Evolutionary conservation across 345 rosid species (phyloP), one percentile per base, ranked within the genome.

Genomic region (Pistacia integerrima): DNA sequence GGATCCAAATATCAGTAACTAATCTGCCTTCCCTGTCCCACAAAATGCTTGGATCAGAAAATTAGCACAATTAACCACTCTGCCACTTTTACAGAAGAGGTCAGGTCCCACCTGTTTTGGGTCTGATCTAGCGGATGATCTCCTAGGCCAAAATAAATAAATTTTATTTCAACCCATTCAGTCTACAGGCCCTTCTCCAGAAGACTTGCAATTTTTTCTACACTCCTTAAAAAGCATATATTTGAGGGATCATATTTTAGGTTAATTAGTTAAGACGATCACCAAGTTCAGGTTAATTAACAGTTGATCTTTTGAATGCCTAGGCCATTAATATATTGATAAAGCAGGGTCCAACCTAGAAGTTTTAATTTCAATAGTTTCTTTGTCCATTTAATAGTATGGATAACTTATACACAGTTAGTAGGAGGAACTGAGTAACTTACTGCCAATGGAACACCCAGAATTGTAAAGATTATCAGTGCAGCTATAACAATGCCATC

Each of bases 391-490:
- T 18, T 17, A 48, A 5, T 28, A 57, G 48, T 48, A 58, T 20
- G 12, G 38, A 78, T 11, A 70, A 62, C 11, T 46, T 57, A 57
- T 10, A 69, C 22, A 57, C 22, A 33, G 59, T 76, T 41, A 64
- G 48, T 58, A 55, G 49, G 74, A 55, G 49, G 77, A 76, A 69
- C 13, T 49, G 25, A 79, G 79, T 74, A 79, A 84, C 97, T 92
- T 86, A 93, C 99, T 5, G 99, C 91, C 87, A 96, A 81, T n/a
- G 99, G 99, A 82, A 77, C 78, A 72, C 97, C 98, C 41, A 96
- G 93, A 80, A 93, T 58, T 11, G 99, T 69, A 82, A 96, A 92
- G 67, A 90, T 84, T 58, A 80, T 55, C 1, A 92, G 30, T 25
- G 99, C 93, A 74, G 94, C 88, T 70, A 89, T 52, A 48, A 96